Evolutionary conservation across 2,329 filamentous ascomycete genomes (phyloP), one percentile per base, ranked within the genome.

Genomic region (Aspergillus sclerotialis): DNA sequence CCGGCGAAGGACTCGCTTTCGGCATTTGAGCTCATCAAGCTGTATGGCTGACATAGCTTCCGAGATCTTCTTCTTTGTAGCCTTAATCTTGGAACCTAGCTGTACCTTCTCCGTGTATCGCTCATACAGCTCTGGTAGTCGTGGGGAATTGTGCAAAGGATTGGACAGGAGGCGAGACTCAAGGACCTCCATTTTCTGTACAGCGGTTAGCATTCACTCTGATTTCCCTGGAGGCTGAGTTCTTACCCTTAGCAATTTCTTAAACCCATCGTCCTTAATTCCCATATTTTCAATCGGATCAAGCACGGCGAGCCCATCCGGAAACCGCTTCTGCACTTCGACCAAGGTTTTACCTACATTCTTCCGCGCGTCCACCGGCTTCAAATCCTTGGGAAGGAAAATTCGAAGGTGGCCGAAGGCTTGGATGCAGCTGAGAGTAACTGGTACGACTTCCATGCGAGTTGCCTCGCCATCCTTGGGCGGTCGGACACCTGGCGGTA

Each of bases 271-370:
- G 52, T 96, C 92, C 4, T 73, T 82, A 52, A 98, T 96, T 17
- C 79, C 76, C 92, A 98, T 96, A 55, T 95, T 89, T 60, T 96
- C 89, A 25, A 98, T 82, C 0, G 92, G 92, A 52, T 98, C 92
- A 12, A 98, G 67, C 5, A 89, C 72, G 3, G 92, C 83, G 37
- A 98, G 69, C 3, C 92, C 92, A 54, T 98, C 92, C 1, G 89
- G 88, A 66, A 98, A 96, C 16, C 92, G 81, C 46, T 79, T 79
- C 61, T 84, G 76, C 11, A 94, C 81, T 60, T 96, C 90, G 27
- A 78, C 74, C 17, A 96, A 63, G 4, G 74, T 63, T 53, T 82
- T 84, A 35, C 76, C 72, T 19, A 83, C 71, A 1, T 72, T 75
- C 45, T 84, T 84, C 37, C 81, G 77, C 31, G 87, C 76, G n/a